phyloP scores from a whole-genome alignment of 257 asterid species.

The Lithospermum erythrorhizon region DNA sequence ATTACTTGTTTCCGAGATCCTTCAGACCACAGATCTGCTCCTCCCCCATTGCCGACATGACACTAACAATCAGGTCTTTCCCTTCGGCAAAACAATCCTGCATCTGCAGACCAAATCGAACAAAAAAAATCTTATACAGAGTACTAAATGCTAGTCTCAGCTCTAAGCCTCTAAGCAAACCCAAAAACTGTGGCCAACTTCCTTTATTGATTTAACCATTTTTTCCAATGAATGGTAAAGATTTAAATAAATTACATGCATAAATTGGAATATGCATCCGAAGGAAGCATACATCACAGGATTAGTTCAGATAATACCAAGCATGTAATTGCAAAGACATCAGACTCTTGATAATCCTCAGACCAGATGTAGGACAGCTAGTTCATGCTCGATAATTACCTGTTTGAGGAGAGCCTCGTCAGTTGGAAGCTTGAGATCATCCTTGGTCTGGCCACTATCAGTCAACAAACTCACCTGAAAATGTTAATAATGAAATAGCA shows the following conservation, averaged over 20 bases:
- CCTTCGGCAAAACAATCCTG: neutral
- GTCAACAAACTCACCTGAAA: slow-evolving; percentile 30
- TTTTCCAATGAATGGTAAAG: no score
- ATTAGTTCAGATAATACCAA: no score
- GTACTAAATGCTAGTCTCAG: neutral
- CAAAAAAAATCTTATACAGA: neutral
- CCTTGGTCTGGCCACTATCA: slow-evolving; percentile 34
- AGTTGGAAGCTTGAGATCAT: slow-evolving; percentile 34
- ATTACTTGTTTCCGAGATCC: neutral
- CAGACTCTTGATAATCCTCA: no score
- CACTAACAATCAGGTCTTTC: slow-evolving; percentile 3
- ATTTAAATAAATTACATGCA: no score
- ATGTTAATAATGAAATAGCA: neutral
- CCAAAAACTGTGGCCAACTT: no score
- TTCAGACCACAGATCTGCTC: neutral
- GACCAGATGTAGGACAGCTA: no score
- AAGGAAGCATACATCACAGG: no score
- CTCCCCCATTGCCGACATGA: neutral
- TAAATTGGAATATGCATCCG: no score
- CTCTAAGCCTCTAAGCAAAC: no score
- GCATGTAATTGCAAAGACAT: no score
- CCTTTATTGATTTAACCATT: no score
- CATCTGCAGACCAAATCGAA: neutral
- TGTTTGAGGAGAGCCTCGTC: slow-evolving; percentile 27
- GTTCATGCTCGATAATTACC: slow-evolving; percentile 9